Evolutionary conservation across 129 eudicot species (phyloP).

Genomic region (Flaveria linearis): DNA sequence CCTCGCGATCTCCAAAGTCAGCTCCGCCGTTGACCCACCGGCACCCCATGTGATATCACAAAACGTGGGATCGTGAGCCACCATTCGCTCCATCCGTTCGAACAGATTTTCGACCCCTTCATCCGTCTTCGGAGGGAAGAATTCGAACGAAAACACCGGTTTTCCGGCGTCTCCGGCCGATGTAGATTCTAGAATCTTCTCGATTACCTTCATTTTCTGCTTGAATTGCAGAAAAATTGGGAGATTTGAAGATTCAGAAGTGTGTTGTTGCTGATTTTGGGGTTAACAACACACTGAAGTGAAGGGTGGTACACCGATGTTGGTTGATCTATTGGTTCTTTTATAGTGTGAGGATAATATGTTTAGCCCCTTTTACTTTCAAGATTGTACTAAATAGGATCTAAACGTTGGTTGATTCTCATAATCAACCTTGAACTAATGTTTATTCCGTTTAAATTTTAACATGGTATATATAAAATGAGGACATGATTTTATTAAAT

Average conservation of each 20-base stretch:
- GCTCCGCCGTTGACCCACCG: conserved; percentile 96
- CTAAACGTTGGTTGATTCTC: background rate
- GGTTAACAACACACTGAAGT: conserved; percentile 26
- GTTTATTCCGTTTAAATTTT: background rate
- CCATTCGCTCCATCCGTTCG: conserved; percentile 97
- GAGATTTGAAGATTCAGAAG: conserved; percentile 16
- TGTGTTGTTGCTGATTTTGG: conserved; percentile 25
- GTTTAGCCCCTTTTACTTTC: conserved; percentile 18
- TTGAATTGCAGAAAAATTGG: conserved; percentile 26
- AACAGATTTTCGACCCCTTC: conserved; percentile 93
- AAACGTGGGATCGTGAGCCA: conserved; percentile 82
- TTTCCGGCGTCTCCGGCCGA: conserved; percentile 45
- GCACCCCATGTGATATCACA: conserved; percentile 99
- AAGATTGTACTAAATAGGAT: background rate
- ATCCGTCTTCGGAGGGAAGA: conserved; percentile 97
- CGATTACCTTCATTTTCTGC: conserved; percentile 78
- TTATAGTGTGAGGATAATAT: conserved; percentile 27
- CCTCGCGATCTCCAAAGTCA: conserved; percentile 84
- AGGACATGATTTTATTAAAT: no score
- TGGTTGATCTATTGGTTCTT: conserved; percentile 18
- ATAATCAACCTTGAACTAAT: background rate
- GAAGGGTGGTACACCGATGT: conserved; percentile 14
- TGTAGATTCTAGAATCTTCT: conserved; percentile 67
- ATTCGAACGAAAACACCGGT: conserved; percentile 85
- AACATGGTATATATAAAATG: background rate